Evolutionary conservation across 176 grass and related monocot genomes (phyloP), one percentile per base, ranked within the genome.

Genomic region (Oryza officinalis): DNA sequence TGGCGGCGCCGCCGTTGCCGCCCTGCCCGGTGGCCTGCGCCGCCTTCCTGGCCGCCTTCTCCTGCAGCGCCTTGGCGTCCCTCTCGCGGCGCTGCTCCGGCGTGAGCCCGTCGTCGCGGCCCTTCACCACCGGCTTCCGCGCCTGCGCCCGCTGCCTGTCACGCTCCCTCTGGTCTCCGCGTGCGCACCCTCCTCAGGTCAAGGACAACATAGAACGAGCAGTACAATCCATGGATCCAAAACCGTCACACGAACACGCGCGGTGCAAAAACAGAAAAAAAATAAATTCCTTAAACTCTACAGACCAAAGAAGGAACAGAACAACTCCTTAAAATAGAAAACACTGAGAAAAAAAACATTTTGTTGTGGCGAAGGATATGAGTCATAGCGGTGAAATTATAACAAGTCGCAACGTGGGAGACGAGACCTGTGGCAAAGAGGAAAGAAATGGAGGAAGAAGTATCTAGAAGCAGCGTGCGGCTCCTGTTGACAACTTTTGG

Each of bases 101-200:
- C 14, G 85, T 90, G 45, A 93, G 82, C 38, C 82, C 78, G 69
- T 93, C 88, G 72, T 86, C 78, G 33, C 57, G 82, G 23, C 82
- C 85, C 85, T 93, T 93, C 26, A 10, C 46, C n/a, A 0, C 71
- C 28, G 73, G 17, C 74, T 75, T 85, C 82, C 88, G 82, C 47
- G 79, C 82, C 82, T 90, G 79, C 47, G 92, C 92, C 75, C 92
- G 49, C 79, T 86, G 81, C 66, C 92, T 33, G 69, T 90, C 92
- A 17, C 82, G 77, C 68, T 90, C 88, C 88, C 91, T 79, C 82
- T 93, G 88, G 79, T 93, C 76, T 70, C 92, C 88, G 78, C 88
- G 88, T 93, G 75, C 81, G 31, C 35, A 37, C 1, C 25, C 20
- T 31, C 15, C n/a, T 77, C 78, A 84, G 69, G 91, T 86, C 69